Base-by-base conservation (phyloP, 2,329 filamentous ascomycete species). In the Fusarium tuaranense region DNA sequence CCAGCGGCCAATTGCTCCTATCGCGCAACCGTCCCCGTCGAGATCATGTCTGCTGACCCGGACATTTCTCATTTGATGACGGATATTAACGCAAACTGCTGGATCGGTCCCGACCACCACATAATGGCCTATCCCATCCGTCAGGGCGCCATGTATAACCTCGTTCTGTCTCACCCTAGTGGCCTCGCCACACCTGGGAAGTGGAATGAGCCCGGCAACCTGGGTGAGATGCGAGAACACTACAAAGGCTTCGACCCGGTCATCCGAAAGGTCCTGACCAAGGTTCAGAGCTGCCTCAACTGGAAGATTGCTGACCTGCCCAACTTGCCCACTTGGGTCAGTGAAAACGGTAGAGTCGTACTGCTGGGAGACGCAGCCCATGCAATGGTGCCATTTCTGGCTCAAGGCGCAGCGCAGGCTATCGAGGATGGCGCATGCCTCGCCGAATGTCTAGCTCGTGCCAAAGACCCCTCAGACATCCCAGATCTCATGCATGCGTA, bases 1-100 rank as follows among this genome's bases (percentile, higher is more conserved):
- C 18, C 32, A 22, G 32, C 48, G 8, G 27, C 46, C 18, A 65
- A 65, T 32, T 65, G 63, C 51, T 39, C 51, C 16, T 65, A 65
- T 51, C 63, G 63, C 36, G 63, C 63, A 25, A 58, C 51, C 3
- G 63, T 65, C 9, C 48, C 63, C 22, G 25, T 16, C n/a, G 63
- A 46, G 38, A 27, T 44, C 14, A 65, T 65, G 63, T 46, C 36
- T 46, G 34, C 34, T 8, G 63, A 65, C n/a, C 48, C 51, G 13
- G 51, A 34, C 0, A 58, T 58, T 18, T 39, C 51, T 6, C 63
- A 44, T n/a, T n/a, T 65, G 14, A 65, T 65, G 48, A 55, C 48
- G 18, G 48, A 55, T 10, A 55, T 32, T 4, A 55, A 55, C 25
- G 48, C 48, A 9, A 55, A 55, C 48, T 55, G 48, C 25, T 55